Conservation (phyloP, 352 stramenopile genomes). For the Phytophthora capsici region DNA sequence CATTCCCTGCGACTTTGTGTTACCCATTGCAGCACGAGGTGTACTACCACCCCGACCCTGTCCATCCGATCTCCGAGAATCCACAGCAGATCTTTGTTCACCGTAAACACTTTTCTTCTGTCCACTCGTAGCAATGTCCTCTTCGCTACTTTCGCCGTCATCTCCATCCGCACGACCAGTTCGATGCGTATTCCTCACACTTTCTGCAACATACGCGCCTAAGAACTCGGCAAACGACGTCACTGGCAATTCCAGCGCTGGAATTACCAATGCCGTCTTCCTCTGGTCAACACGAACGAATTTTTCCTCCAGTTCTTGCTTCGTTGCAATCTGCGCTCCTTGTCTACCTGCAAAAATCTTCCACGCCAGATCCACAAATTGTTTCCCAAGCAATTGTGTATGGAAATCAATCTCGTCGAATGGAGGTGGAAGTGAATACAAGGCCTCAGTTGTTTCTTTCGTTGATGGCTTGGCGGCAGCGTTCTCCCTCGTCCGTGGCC, state of each 20-base stretch:
- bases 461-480: neutral
- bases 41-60: slow-evolving; percentile 1
- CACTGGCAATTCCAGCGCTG: slow-evolving; percentile 42
- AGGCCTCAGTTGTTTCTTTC: neutral
- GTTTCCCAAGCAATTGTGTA: slow-evolving; percentile 60
- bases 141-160: slow-evolving; percentile 3
- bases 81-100: neutral
- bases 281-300: slow-evolving; percentile 60
- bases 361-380: slow-evolving; percentile 68
- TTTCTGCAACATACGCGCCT: slow-evolving; percentile 52
- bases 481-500: neutral
- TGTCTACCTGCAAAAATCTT: slow-evolving; percentile 46
- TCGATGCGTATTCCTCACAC: slow-evolving; percentile 38
- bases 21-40: slow-evolving; percentile 14
- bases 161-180: neutral
- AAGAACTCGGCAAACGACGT: slow-evolving; percentile 69
- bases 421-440: slow-evolving; percentile 29
- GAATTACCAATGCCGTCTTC: slow-evolving; percentile 42
- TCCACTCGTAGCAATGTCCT: neutral
- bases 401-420: slow-evolving; percentile 73
- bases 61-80: neutral
- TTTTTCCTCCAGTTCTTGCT: slow-evolving; percentile 40
- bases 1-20: slow-evolving; percentile 6
- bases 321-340: slow-evolving; percentile 36
- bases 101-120: slow-evolving; percentile 14